These are phyloP conservation scores for Ceriops tagal DNA, from an alignment of 345 rosid species.

Conservation along the genomic window DNA sequence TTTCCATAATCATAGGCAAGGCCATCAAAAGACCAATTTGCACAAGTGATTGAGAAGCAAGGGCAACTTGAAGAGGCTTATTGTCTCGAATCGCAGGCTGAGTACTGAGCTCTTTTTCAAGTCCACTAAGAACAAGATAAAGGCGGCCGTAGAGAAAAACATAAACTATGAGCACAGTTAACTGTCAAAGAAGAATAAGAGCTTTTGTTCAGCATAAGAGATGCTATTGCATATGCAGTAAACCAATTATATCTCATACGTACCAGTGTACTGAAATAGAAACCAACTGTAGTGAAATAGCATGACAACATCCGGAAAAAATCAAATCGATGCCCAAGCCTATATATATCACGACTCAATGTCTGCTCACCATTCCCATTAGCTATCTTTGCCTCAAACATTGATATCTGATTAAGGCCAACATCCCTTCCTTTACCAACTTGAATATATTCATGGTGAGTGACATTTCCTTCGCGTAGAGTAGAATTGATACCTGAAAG, in stretches of 20 bases:
- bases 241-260: conserved; percentile 7
- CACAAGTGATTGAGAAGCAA: conserved; percentile 96
- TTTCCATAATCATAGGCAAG: conserved; percentile 99
- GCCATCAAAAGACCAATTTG: conserved; percentile 98
- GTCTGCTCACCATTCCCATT: conserved; percentile 99
- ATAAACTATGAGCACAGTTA: conserved; percentile 90
- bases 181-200: conserved; percentile 46
- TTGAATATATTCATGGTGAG: conserved; percentile 99
- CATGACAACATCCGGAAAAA: conserved; percentile 97
- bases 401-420: conserved; percentile 94
- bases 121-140: conserved; percentile 95
- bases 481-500: conserved; percentile 90
- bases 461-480: conserved; percentile 98
- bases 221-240: not conserved
- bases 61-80: conserved; percentile 94
- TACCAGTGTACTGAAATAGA: conserved; percentile 98
- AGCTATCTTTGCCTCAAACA: conserved; percentile 99
- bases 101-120: conserved; percentile 67
- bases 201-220: conserved; percentile 4
- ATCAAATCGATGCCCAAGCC: conserved; percentile 99
- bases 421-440: conserved; percentile 99
- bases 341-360: conserved; percentile 85
- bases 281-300: conserved; percentile 96
- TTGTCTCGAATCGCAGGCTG: conserved; percentile 82
- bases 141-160: conserved; percentile 98